Percentiles rank a stretch among this genome's conserved stretches.
These are phyloP conservation scores for Musa acuminata DNA, from an alignment of 176 grass and related monocot species.

Conservation along the genomic window DNA sequence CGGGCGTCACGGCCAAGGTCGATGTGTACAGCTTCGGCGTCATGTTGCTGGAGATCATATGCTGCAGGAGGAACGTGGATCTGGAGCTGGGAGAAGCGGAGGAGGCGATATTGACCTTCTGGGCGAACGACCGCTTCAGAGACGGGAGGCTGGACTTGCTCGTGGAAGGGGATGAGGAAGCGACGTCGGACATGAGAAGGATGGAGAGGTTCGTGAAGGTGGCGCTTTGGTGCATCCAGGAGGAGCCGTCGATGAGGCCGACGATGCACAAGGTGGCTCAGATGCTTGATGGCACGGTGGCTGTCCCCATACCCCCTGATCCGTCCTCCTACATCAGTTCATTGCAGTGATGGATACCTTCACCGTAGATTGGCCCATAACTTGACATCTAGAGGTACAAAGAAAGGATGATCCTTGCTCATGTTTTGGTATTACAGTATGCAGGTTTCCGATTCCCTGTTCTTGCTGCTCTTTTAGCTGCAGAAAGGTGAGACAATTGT, in stretches of 20 bases:
- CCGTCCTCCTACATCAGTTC: not conserved
- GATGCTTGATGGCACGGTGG: not conserved
- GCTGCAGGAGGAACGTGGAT: conserved; percentile 16
- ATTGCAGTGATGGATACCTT: not conserved
- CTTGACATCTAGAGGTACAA: too few relatives aligned
- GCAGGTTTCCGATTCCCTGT: too few relatives aligned
- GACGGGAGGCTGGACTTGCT: not conserved
- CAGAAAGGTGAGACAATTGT: too few relatives aligned
- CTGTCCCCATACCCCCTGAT: not conserved
- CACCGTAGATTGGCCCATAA: too few relatives aligned
- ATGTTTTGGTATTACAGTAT: too few relatives aligned
- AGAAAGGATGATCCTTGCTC: too few relatives aligned
- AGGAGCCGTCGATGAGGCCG: conserved; percentile 10
- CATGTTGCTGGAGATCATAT: conserved; percentile 16
- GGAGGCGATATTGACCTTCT: conserved; percentile 5
- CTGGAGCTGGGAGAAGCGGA: not conserved
- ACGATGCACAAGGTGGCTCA: conserved; percentile 12
- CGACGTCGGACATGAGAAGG: not conserved
- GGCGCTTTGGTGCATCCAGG: conserved; percentile 11
- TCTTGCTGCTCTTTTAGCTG: too few relatives aligned
- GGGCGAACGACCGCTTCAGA: not conserved
- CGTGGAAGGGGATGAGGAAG: not conserved
- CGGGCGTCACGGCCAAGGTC: conserved; percentile 11
- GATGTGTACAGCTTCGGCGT: conserved; percentile 24
- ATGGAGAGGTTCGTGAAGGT: conserved; percentile 7